Percentiles rank a stretch among this genome's conserved stretches.
These are phyloP conservation scores for Exophiala oligosperma DNA, from an alignment of 2,329 filamentous ascomycete species.

Conservation along the genomic window DNA sequence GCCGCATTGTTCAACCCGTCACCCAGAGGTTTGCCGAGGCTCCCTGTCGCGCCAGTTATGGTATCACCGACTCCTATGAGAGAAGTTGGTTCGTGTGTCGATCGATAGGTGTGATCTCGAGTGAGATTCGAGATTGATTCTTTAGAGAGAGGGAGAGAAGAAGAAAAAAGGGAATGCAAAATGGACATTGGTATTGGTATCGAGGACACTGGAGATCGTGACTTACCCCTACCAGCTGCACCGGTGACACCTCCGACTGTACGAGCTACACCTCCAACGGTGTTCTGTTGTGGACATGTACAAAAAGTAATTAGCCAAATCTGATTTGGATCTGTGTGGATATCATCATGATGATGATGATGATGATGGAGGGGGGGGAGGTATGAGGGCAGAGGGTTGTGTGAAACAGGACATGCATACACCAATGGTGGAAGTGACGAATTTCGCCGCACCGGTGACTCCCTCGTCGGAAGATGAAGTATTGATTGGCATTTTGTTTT, in stretches of 20 bases:
- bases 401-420: slow-evolving; percentile 1
- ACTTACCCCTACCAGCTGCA: slow-evolving; percentile 51
- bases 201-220: no score
- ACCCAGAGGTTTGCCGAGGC: slow-evolving; percentile 55
- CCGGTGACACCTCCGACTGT: slow-evolving; percentile 57
- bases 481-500: slow-evolving; percentile 22
- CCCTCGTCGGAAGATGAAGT: slow-evolving; percentile 36
- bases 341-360: neutral
- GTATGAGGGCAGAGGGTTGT: no score
- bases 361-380: no score
- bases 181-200: no score
- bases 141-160: no score
- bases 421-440: slow-evolving; percentile 56
- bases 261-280: slow-evolving; percentile 54
- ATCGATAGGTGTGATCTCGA: no score
- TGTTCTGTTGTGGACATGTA: slow-evolving; percentile 38
- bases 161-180: no score
- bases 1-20: slow-evolving; percentile 56
- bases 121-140: no score
- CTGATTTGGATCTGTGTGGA: neutral
- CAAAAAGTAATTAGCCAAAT: no score
- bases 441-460: slow-evolving; percentile 54
- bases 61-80: slow-evolving; percentile 52
- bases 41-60: slow-evolving; percentile 55
- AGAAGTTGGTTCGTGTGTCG: no score